Evolutionary conservation across 257 asterid genomes (phyloP).

Genomic region (Petunia secreta): DNA sequence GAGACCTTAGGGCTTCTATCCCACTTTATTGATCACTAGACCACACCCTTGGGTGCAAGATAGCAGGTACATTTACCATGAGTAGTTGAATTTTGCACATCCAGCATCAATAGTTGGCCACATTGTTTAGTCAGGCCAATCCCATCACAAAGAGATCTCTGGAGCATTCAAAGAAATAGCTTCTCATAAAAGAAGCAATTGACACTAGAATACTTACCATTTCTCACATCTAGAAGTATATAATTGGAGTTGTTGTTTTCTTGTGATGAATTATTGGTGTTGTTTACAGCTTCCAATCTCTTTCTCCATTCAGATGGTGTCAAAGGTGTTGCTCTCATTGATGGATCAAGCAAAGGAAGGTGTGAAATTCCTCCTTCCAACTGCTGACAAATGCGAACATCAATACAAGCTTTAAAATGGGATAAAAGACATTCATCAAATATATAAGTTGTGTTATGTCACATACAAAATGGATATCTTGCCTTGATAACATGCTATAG

Average conservation of each 20-base stretch:
- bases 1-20: too few relatives aligned
- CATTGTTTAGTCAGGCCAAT: conserved; percentile 15
- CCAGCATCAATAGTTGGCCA: conserved; percentile 14
- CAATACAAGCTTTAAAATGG: neutral
- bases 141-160: neutral
- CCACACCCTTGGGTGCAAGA: neutral
- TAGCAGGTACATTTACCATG: conserved; percentile 9
- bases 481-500: neutral
- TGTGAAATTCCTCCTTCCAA: conserved; percentile 78
- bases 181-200: conserved; percentile 2
- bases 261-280: conserved; percentile 37
- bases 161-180: too few relatives aligned
- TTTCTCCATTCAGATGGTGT: conserved; percentile 88
- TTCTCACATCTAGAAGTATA: conserved; percentile 89
- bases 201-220: conserved; percentile 54
- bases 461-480: neutral
- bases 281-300: conserved; percentile 60
- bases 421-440: neutral
- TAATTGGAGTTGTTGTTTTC: conserved; percentile 37
- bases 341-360: conserved; percentile 88
- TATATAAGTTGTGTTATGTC: neutral
- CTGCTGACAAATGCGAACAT: conserved; percentile 45
- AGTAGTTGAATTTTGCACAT: neutral
- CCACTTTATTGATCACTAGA: too few relatives aligned
- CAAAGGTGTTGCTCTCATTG: conserved; percentile 83